Evolutionary conservation across 306 rosid genomes (phyloP).

Genomic region (Fagus crenata): DNA sequence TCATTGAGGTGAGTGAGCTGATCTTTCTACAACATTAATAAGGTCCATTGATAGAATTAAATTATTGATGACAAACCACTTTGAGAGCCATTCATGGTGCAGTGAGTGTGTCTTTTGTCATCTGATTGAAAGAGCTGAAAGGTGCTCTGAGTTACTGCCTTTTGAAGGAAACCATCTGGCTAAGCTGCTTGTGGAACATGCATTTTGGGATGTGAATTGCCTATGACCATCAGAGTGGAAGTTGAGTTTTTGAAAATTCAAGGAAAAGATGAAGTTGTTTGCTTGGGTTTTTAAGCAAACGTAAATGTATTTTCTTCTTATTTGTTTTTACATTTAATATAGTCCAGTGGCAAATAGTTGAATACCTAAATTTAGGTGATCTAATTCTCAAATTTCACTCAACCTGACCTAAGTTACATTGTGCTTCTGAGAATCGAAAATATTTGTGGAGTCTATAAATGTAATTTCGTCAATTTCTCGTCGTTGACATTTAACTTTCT

Average conservation of each 20-base stretch:
- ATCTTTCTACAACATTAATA: constrained; percentile 13
- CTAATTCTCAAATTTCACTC: constrained; percentile 10
- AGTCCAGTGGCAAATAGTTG: neutral
- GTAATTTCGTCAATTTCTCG: constrained; percentile 4
- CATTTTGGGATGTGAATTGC: constrained; percentile 15
- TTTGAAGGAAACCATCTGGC: constrained; percentile 2
- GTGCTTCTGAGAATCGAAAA: constrained; percentile 17
- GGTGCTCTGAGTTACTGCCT: neutral
- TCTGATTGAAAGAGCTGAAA: constrained; percentile 19
- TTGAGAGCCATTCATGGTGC: neutral
- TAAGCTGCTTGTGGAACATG: neutral
- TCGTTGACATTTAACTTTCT: neutral
- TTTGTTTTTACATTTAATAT: no score
- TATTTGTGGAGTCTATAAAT: constrained; percentile 16
- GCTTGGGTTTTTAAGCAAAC: neutral
- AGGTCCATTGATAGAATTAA: constrained; percentile 3
- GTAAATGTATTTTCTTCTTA: neutral
- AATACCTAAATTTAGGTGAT: constrained; percentile 4
- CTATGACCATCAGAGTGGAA: constrained; percentile 1
- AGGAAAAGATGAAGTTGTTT: no score
- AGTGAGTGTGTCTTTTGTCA: neutral
- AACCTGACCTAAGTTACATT: neutral
- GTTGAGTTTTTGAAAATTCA: constrained; percentile 2
- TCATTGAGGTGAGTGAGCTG: constrained; percentile 66
- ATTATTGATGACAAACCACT: constrained; percentile 13